Base-by-base conservation (phyloP, 345 rosid species). In the Melaleuca quinquenervia region DNA sequence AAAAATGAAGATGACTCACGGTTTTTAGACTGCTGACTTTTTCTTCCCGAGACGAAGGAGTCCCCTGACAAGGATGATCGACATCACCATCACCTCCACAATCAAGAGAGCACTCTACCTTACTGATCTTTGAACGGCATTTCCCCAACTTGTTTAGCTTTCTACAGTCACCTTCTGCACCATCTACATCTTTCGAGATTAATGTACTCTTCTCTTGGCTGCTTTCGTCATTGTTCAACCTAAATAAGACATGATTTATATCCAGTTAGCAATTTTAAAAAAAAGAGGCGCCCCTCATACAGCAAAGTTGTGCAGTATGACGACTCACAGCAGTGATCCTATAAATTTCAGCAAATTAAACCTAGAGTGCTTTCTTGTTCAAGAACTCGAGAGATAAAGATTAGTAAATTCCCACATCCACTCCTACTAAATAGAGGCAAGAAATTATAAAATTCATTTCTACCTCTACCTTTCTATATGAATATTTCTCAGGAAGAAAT, bases 1-100 rank as follows among this genome's bases (percentile, higher is more conserved):
- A 83, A n/a, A 6, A 78, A 85, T 36, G 48, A 70, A 70, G 78
- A 70, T 70, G 26, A 90, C 98, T 91, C 84, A 95, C 99, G 36
- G 96, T 97, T 91, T 96, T 97, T 83, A 97, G 98, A 91, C 95
- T 97, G 95, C 98, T 96, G 82, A 97, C 94, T 93, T 94, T 97
- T 92, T 97, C 99, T 87, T 97, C 99, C 20, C 98, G 96, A 45
- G 95, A 92, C 2, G 95, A 93, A 76, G 93, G 56, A 88, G 92
- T 88, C 7, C 93, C 96, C 86, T 92, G 98, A 85, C 91, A 89
- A 84, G 90, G 90, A 88, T 90, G 98, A 85, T 96, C 99, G 82
- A 93, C 92, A 82, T 95, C 99, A 3, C 85, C 95, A 88, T 95
- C 99, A 85, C 87, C 94, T 87, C 95, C 98, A 88, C 86, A 93